Evolutionary conservation across 768 basidiomycete genomes (phyloP).

Genomic region (Lentinula sp.): DNA sequence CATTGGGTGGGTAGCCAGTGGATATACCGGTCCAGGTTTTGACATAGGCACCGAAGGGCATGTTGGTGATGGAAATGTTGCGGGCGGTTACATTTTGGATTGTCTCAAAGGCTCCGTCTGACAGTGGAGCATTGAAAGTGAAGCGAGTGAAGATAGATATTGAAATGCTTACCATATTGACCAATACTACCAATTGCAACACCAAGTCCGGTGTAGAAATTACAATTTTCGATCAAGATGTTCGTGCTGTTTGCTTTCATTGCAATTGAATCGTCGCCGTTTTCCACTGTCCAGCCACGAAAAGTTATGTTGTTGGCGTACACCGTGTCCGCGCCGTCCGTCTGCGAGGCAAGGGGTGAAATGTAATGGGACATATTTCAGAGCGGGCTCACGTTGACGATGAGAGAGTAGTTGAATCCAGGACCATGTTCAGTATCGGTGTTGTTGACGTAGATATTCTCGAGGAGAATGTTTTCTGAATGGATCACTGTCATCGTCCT

Average conservation of each 20-base stretch:
- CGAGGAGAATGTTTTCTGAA: constrained; percentile 28
- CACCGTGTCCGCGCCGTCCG: constrained; percentile 32
- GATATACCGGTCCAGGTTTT: constrained; percentile 27
- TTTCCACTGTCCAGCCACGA: constrained; percentile 29
- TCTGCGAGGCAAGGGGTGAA: constrained; percentile 19
- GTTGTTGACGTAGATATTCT: constrained; percentile 31
- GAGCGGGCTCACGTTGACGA: not conserved
- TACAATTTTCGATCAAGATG: constrained; percentile 29
- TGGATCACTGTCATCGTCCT: constrained; percentile 33
- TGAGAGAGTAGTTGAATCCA: constrained; percentile 7
- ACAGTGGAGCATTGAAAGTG: constrained; percentile 11
- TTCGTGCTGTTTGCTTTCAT: constrained; percentile 35
- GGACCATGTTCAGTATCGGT: constrained; percentile 25
- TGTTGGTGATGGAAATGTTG: constrained; percentile 18
- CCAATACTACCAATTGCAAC: constrained; percentile 29
- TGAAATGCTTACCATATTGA: not conserved
- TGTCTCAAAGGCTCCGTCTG: constrained; percentile 24
- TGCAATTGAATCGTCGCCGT: constrained; percentile 33
- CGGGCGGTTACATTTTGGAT: constrained; percentile 27
- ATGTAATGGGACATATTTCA: not conserved
- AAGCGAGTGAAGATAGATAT: not conserved
- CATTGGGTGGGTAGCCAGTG: constrained; percentile 24
- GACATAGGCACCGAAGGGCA: constrained; percentile 23
- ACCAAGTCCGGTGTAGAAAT: constrained; percentile 30
- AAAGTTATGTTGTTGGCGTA: constrained; percentile 31